Base-by-base conservation (phyloP, 176 grass and related monocot genomes). In the Eleusine coracana region DNA sequence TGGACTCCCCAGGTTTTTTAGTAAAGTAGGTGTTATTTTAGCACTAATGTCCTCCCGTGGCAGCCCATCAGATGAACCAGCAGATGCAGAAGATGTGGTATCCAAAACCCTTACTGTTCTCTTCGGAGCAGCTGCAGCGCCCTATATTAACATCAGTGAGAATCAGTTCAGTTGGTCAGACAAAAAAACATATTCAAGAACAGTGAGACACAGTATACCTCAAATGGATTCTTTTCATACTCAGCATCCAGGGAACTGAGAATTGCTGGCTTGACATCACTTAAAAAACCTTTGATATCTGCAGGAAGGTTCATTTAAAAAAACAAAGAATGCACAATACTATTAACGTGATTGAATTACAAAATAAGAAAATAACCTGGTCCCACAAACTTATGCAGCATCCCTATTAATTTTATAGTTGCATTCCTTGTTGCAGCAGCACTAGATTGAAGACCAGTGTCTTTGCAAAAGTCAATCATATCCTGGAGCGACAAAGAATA, bases 391-490 rank as follows among this genome's bases (percentile, higher is more conserved):
- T 95, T 99, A 89, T 99, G 93, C 39, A 99, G 74, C 46, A 94
- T 71, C 64, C 96, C 96, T 84, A 96, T 99, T 81, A 99, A 74
- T 80, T 99, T 99, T 78, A 96, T 94, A 51, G 96, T 99, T 66
- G 89, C 87, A 70, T 99, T 99, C 82, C 96, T 83, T 85, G 93
- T 96, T 81, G 83, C 87, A 80, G 96, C 90, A 81, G 76, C 71
- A 65, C 96, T 92, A 11, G 96, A 99, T 80, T 99, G 96, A 71
- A 99, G 78, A 68, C 96, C 96, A 41, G 81, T 90, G 75, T 99
- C 93, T 84, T 99, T 99, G 87, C 96, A 99, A 85, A 99, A 99
- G 82, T 99, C 93, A 78, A 99, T 93, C 72, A 93, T 80, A 77
- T 99, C 96, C 96, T 99, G 76, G 23, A 96, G 90, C 41, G 48